Conservation (phyloP, 192 early-diverging fungal species). For the Phlyctochytrium bullatum region DNA sequence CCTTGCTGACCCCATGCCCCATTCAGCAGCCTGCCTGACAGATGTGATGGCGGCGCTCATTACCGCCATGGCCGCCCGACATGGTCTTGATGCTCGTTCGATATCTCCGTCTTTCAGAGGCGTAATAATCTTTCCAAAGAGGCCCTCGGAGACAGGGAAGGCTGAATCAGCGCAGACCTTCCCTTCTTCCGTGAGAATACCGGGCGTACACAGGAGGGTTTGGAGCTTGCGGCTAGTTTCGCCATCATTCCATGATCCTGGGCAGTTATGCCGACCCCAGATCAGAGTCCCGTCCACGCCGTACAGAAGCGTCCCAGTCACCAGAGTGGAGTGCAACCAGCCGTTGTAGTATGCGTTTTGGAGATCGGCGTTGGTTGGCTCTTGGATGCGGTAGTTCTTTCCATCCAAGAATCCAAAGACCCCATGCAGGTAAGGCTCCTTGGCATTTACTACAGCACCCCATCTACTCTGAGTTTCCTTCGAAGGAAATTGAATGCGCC, state of each 20-base stretch:
- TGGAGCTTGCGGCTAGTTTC: not conserved
- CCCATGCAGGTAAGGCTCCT: conserved; percentile 6
- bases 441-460: conserved; percentile 1
- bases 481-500: conserved; percentile 11
- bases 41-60: conserved; percentile 16
- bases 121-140: conserved; percentile 8
- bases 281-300: conserved; percentile 19
- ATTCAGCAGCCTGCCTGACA: conserved; percentile 18
- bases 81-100: not conserved
- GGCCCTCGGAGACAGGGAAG: conserved; percentile 1
- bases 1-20: conserved; percentile 23
- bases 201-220: not conserved
- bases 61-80: not conserved
- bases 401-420: conserved; percentile 14
- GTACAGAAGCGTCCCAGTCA: conserved; percentile 21
- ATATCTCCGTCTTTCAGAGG: conserved; percentile 5
- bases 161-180: conserved; percentile 7
- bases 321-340: conserved; percentile 16
- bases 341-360: conserved; percentile 27
- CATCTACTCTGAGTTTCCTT: not conserved
- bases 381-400: conserved; percentile 21
- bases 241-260: conserved; percentile 22
- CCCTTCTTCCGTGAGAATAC: conserved; percentile 12
- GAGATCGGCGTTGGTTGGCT: not conserved
- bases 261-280: conserved; percentile 20